Conservation (phyloP, 352 stramenopile genomes). For the Phytopythium chamaehyphon region DNA sequence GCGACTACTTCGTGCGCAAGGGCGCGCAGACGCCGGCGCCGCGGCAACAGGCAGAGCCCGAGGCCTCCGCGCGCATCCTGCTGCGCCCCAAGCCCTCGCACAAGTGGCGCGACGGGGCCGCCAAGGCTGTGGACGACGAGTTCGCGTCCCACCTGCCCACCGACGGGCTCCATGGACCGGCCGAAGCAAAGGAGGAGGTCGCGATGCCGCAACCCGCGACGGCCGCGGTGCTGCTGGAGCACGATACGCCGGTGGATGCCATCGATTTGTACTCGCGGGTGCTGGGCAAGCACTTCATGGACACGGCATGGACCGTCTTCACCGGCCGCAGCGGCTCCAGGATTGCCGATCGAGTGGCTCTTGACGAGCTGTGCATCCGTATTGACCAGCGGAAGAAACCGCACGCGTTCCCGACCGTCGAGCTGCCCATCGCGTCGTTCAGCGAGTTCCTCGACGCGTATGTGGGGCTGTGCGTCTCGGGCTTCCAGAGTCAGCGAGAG, state of each 20-base stretch:
- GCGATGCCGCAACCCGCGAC: constrained; percentile 1
- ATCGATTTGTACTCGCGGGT: constrained; percentile 57
- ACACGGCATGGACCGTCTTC: constrained; percentile 51
- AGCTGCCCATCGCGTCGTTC: constrained; percentile 47
- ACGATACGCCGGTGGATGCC: constrained; percentile 30
- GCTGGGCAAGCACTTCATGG: constrained; percentile 58
- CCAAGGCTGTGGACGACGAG: constrained; percentile 5
- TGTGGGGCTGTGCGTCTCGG: constrained; percentile 36
- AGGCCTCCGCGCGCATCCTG: not conserved
- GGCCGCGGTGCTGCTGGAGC: not conserved
- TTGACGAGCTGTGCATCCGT: constrained; percentile 33
- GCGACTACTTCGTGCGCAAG: constrained; percentile 67
- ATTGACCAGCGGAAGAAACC: constrained; percentile 48
- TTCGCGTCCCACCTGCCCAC: constrained; percentile 17
- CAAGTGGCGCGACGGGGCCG: constrained; percentile 57
- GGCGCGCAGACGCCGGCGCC: constrained; percentile 9
- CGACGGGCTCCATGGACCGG: not conserved
- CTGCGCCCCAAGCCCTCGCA: constrained; percentile 58
- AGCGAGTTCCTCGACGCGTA: constrained; percentile 56
- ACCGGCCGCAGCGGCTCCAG: constrained; percentile 23
- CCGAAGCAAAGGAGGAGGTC: not conserved
- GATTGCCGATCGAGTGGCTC: constrained; percentile 19
- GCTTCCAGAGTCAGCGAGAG: constrained; percentile 5
- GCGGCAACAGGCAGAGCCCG: not conserved
- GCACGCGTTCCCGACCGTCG: constrained; percentile 18